phyloP scores from a whole-genome alignment of 257 asterid genomes.

The Coffea canephora region DNA sequence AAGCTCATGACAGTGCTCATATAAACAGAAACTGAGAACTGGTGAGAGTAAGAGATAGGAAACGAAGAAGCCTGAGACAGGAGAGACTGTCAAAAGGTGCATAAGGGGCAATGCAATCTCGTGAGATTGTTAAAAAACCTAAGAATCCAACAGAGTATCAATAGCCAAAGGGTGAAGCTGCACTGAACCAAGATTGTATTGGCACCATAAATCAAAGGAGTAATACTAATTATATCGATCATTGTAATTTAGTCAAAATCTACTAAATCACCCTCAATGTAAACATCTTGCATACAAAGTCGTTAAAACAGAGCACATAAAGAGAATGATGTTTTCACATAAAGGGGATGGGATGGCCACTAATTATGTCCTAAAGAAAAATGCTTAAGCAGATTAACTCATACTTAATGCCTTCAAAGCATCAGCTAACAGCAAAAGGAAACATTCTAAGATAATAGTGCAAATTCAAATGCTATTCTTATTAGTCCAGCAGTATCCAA shows the following conservation, averaged over 20 bases:
- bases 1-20: not conserved
- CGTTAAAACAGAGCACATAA: not conserved
- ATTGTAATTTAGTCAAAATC: not conserved
- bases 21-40: not conserved
- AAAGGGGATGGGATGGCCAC: not conserved
- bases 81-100: not conserved
- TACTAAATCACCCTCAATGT: not conserved
- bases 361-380: not conserved
- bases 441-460: not conserved
- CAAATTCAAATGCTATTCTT: not conserved
- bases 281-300: not conserved
- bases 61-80: not conserved
- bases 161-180: not conserved
- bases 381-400: not conserved
- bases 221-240: not conserved
- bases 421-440: not conserved
- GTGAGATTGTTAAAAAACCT: not conserved
- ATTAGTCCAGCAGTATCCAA: not conserved
- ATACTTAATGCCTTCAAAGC: not conserved
- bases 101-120: not conserved
- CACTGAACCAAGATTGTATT: not conserved
- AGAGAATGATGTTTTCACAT: not conserved
- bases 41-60: not conserved
- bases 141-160: constrained; percentile 5
- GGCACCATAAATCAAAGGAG: not conserved